Evolutionary conservation across 768 basidiomycete genomes (phyloP).

Genomic region (Macrolepiota fuliginosa): DNA sequence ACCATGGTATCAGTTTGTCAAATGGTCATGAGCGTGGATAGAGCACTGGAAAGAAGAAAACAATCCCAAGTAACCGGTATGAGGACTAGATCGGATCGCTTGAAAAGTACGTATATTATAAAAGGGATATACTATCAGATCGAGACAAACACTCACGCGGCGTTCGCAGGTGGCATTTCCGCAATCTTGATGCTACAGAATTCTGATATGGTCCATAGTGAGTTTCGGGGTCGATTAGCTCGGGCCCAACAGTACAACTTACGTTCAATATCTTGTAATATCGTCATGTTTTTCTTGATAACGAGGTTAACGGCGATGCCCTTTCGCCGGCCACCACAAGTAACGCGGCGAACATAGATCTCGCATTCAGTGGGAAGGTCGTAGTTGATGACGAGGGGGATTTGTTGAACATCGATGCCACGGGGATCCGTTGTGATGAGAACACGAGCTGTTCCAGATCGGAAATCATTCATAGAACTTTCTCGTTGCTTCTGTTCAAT

Average conservation of each 20-base stretch:
- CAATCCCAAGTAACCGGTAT: too few relatives aligned
- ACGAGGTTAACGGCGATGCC: slow-evolving; percentile 98
- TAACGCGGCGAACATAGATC: slow-evolving; percentile 98
- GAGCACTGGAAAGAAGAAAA: too few relatives aligned
- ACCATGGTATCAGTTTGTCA: too few relatives aligned
- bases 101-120: too few relatives aligned
- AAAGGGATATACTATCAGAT: too few relatives aligned
- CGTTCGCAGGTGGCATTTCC: too few relatives aligned
- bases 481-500: slow-evolving; percentile 99
- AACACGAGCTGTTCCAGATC: slow-evolving; percentile 95
- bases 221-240: too few relatives aligned
- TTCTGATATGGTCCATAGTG: too few relatives aligned
- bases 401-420: slow-evolving; percentile 98
- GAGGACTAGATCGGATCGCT: too few relatives aligned
- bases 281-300: slow-evolving; percentile 89
- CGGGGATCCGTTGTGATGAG: slow-evolving; percentile 98
- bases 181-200: too few relatives aligned
- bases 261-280: slow-evolving; percentile 95
- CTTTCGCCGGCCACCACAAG: slow-evolving; percentile 94
- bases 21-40: too few relatives aligned
- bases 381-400: slow-evolving; percentile 94
- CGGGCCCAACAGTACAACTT: slow-evolving; percentile 30
- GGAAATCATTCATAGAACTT: slow-evolving; percentile 99
- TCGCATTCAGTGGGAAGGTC: slow-evolving; percentile 92
- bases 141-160: too few relatives aligned